Evolutionary conservation across 2,329 filamentous ascomycete species (phyloP), one percentile per base, ranked within the genome.

Genomic region (Nemania abortiva): DNA sequence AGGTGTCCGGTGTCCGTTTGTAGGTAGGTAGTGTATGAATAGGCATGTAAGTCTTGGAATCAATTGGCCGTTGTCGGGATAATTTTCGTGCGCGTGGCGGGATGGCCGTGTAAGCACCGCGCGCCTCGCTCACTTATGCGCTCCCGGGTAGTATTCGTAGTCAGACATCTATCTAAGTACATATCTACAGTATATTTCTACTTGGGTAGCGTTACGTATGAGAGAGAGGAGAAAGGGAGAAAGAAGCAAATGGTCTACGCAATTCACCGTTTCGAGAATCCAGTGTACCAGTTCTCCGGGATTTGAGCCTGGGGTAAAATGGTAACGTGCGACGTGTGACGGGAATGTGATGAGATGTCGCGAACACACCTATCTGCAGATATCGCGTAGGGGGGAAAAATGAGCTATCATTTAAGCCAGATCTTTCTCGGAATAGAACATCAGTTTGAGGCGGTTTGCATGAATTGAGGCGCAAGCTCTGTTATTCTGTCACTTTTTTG

Each of bases 1-100:
- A 45, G 37, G 34, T 54, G 24, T 55, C 59, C 49, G 22, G 59
- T 31, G 50, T 34, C 37, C 49, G 22, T 20, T 52, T 27, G 34
- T 54, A 54, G 6, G 34, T 54, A 54, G 6, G 13, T 52, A 52
- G 10, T 52, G 27, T 52, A 20, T 52, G 49, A 27, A n/a, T 20
- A 22, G 29, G 22, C 29, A 52, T 29, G 49, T 52, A 18, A 4
- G 34, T 37, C 34, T 37, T 37, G 34, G 34, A 11, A 37, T 37
- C 7, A 7, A 37, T 37, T 37, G 34, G 34, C 2, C 5, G 24
- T 27, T 27, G 24, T 27, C 24, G 24, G 47, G 47, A 50, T 50
- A 24, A 15, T 29, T 24, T 2, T 52, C n/a, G 22, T 50, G 3
- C 49, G 24, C 24, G 22, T 22, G 49, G 49, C 24, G 49, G 22